Conservation (phyloP, 345 rosid genomes). For the Populus euphratica region DNA sequence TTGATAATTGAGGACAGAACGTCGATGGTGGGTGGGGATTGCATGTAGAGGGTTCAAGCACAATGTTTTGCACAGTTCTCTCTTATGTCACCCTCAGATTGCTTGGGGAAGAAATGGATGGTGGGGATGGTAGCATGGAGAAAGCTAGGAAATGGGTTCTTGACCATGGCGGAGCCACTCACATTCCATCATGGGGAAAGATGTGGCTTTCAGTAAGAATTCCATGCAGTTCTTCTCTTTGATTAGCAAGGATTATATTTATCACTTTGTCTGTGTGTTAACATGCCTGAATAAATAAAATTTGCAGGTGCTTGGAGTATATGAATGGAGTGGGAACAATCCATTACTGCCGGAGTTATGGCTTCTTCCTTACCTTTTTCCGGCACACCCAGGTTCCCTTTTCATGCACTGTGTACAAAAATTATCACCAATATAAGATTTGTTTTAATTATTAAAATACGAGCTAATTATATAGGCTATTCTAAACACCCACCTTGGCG, state of each 20-base stretch:
- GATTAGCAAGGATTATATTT: neutral
- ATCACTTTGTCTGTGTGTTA: too few relatives aligned
- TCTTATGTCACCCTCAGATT: conserved; percentile 53
- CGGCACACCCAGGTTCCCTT: conserved; percentile 51
- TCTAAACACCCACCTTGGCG: too few relatives aligned
- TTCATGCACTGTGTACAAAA: too few relatives aligned
- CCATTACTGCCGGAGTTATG: conserved; percentile 68
- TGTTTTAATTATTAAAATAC: too few relatives aligned
- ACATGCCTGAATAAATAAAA: neutral
- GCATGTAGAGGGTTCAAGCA: conserved; percentile 61
- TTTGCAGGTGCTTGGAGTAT: conserved; percentile 58
- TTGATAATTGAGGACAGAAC: conserved; percentile 28
- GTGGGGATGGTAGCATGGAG: conserved; percentile 37
- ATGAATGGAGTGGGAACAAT: conserved; percentile 75
- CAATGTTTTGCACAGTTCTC: conserved; percentile 52
- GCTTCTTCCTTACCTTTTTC: conserved; percentile 54
- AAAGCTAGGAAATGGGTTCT: conserved; percentile 60
- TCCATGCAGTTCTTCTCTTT: neutral
- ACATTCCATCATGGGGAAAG: conserved; percentile 79
- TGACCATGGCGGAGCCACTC: conserved; percentile 54
- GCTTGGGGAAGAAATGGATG: conserved; percentile 41
- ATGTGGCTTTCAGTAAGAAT: conserved; percentile 58
- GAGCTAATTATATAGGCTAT: too few relatives aligned
- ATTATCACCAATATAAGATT: too few relatives aligned
- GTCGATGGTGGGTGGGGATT: conserved; percentile 81